Percentiles rank a stretch among this genome's conserved stretches.
Conservation (phyloP, 163 green algal species). For the Chlorella variabilis region DNA sequence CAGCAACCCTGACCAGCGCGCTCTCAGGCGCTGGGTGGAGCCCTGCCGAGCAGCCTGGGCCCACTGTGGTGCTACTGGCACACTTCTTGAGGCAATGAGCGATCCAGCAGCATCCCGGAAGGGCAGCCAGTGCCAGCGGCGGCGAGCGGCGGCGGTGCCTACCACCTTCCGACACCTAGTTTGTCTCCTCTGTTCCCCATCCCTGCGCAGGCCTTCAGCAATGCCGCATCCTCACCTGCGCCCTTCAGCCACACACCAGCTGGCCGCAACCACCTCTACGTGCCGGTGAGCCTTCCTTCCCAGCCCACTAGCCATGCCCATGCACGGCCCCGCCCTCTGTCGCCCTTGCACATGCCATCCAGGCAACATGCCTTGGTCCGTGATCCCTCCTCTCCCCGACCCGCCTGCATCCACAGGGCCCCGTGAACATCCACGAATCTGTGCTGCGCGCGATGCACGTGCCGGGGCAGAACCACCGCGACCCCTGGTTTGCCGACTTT, state of each 20-base stretch:
- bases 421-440: conserved; percentile 96
- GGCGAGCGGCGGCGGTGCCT: no score
- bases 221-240: neutral
- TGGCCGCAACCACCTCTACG: conserved; percentile 94
- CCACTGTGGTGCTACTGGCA: no score
- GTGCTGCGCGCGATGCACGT: conserved; percentile 91
- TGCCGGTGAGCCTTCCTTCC: conserved; percentile 74
- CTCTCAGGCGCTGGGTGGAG: neutral
- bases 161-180: no score
- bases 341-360: no score
- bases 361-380: no score
- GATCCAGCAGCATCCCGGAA: no score
- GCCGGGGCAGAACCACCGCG: conserved; percentile 92
- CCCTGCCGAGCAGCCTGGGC: no score
- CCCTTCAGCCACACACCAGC: conserved; percentile 82
- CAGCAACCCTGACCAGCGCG: neutral
- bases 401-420: conserved; percentile 65
- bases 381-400: no score
- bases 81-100: no score
- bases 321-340: no score
- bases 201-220: conserved; percentile 11
- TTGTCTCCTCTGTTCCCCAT: neutral
- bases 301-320: no score
- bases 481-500: conserved; percentile 93
- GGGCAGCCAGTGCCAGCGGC: no score